Percentiles rank a stretch among this genome's conserved stretches.
Conservation (phyloP, 2,329 filamentous ascomycete species). For the Zymoseptoria brevis region DNA sequence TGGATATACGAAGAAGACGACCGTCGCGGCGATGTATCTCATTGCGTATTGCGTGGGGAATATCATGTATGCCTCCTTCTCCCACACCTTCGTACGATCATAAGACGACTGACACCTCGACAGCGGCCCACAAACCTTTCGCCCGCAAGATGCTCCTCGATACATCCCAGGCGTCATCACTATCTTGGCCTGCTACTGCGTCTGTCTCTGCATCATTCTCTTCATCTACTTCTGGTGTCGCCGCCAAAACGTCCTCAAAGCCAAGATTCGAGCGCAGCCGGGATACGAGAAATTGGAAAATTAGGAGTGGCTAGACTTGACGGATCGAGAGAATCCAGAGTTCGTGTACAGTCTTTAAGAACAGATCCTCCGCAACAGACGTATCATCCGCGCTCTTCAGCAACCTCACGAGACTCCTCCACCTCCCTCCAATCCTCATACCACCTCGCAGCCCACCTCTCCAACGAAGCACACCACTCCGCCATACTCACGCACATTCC, state of each 20-base stretch:
- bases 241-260: constrained; percentile 54
- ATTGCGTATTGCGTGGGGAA: constrained; percentile 45
- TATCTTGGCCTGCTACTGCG: constrained; percentile 52
- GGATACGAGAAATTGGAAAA: constrained; percentile 56
- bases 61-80: constrained; percentile 13
- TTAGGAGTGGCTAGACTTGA: constrained; percentile 58
- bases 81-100: neutral
- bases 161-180: constrained; percentile 58
- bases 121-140: constrained; percentile 46
- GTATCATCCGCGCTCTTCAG: too few relatives aligned
- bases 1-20: constrained; percentile 53
- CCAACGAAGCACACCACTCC: too few relatives aligned
- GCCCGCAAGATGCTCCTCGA: constrained; percentile 47
- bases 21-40: constrained; percentile 47
- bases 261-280: constrained; percentile 41
- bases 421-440: too few relatives aligned
- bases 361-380: too few relatives aligned
- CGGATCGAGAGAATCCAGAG: constrained; percentile 54
- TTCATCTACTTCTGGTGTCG: constrained; percentile 59
- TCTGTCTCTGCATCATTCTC: constrained; percentile 46
- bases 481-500: too few relatives aligned
- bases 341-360: constrained; percentile 47
- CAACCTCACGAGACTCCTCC: too few relatives aligned
- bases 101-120: neutral
- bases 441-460: too few relatives aligned